phyloP scores from a whole-genome alignment of 2,329 filamentous ascomycete genomes.

The Beauveria rudraprayagi region DNA sequence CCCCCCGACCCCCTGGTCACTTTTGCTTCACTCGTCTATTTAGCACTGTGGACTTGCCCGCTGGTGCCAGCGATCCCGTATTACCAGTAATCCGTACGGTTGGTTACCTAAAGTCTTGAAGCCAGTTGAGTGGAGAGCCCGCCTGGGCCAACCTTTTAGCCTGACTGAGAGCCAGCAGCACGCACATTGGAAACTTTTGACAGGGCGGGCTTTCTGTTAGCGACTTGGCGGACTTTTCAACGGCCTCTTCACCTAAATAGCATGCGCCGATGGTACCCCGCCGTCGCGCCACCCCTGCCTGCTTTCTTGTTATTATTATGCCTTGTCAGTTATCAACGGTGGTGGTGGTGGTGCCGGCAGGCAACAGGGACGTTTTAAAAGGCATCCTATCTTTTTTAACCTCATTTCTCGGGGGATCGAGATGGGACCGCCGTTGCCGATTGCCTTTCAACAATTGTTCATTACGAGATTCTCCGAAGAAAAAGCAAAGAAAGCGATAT shows the following conservation, averaged over 20 bases:
- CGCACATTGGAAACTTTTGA: not conserved
- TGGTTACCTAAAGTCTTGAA: not conserved
- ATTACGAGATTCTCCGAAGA: too few species aligned
- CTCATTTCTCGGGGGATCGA: too few species aligned
- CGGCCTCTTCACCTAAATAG: not conserved
- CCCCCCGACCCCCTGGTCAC: not conserved
- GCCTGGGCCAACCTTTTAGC: not conserved
- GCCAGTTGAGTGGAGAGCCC: conserved; percentile 6
- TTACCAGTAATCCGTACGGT: too few species aligned
- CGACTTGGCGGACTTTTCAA: not conserved
- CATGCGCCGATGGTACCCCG: too few species aligned
- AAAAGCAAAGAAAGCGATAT: too few species aligned
- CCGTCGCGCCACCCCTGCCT: not conserved
- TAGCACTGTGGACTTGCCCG: not conserved
- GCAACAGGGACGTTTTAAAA: not conserved
- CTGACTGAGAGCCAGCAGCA: not conserved
- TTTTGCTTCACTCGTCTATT: not conserved
- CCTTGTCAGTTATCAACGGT: not conserved
- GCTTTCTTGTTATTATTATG: not conserved
- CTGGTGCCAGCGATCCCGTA: too few species aligned
- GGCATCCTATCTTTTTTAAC: too few species aligned
- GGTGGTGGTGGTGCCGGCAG: not conserved
- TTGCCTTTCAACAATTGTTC: too few species aligned
- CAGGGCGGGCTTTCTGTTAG: not conserved
- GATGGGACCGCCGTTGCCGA: too few species aligned